phyloP scores from a whole-genome alignment of 1,139 yeast genomes.

The Kluyveromyces marxianus region DNA sequence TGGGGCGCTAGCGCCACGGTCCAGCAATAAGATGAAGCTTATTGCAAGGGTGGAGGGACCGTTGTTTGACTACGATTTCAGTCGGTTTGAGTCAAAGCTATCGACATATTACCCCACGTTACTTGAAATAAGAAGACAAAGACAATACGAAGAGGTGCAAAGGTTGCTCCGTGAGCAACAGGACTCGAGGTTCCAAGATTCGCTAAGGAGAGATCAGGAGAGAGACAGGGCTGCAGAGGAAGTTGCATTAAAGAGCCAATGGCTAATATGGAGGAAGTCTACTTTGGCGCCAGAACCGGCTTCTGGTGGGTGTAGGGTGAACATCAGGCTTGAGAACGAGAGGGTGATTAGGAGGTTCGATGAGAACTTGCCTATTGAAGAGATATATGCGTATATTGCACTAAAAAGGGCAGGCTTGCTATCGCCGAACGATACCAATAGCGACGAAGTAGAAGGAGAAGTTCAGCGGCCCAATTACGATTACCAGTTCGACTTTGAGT shows the following conservation, averaged over 20 bases:
- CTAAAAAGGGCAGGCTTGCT: conserved; percentile 32
- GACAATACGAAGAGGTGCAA: conserved; percentile 51
- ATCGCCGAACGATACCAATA: conserved; percentile 11
- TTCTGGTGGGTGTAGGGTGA: conserved; percentile 41
- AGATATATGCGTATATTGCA: conserved; percentile 55
- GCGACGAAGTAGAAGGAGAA: conserved; percentile 14
- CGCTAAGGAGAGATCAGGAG: conserved; percentile 42
- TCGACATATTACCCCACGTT: conserved; percentile 58
- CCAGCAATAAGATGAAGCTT: conserved; percentile 48
- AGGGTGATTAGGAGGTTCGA: conserved; percentile 45
- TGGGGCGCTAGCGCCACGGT: conserved; percentile 58
- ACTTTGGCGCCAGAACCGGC: conserved; percentile 33
- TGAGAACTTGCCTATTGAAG: conserved; percentile 41
- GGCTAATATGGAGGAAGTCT: conserved; percentile 43
- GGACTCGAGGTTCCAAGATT: conserved; percentile 67
- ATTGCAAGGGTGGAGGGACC: conserved; percentile 65
- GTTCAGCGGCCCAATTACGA: conserved; percentile 29
- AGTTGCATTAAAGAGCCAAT: conserved; percentile 29
- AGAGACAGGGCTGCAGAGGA: conserved; percentile 30
- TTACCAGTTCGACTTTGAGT: conserved; percentile 40
- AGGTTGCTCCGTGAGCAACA: conserved; percentile 65
- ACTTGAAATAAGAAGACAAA: conserved; percentile 49
- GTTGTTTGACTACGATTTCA: conserved; percentile 21
- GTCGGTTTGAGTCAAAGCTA: conserved; percentile 35
- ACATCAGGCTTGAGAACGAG: conserved; percentile 45